phyloP scores from a whole-genome alignment of 768 basidiomycete genomes.

The Jaapia argillacea region DNA sequence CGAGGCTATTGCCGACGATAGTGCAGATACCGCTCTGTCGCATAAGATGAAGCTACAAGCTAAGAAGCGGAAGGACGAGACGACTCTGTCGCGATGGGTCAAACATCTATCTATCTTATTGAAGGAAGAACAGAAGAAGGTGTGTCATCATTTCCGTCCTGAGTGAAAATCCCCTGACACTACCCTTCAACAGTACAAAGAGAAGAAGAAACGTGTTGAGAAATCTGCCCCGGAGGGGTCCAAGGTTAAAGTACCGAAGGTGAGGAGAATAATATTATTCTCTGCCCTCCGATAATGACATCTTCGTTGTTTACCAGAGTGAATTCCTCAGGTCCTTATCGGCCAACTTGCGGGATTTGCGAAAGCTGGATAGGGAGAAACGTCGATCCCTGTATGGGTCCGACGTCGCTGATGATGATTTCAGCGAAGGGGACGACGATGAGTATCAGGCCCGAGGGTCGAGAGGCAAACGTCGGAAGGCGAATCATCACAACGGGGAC shows the following conservation, averaged over 20 bases:
- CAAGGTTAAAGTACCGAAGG: conserved; percentile 51
- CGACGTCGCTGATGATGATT: conserved; percentile 28
- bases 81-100: conserved; percentile 55
- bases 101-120: conserved; percentile 49
- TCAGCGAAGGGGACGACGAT: conserved; percentile 43
- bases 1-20: conserved; percentile 33
- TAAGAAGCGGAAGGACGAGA: conserved; percentile 29
- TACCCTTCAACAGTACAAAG: conserved; percentile 38
- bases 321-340: conserved; percentile 61
- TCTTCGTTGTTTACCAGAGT: conserved; percentile 28
- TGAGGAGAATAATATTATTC: conserved; percentile 17
- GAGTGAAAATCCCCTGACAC: not conserved
- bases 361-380: conserved; percentile 46
- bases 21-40: conserved; percentile 15
- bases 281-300: not conserved
- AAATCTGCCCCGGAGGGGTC: conserved; percentile 29
- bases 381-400: conserved; percentile 32
- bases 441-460: conserved; percentile 27
- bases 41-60: conserved; percentile 18
- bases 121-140: conserved; percentile 65
- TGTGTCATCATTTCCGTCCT: conserved; percentile 17
- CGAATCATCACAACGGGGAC: not conserved
- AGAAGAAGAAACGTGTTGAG: conserved; percentile 48
- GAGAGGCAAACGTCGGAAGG: not conserved
- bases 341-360: conserved; percentile 46